A percentile compares a stretch with the other conserved stretches of the same genome.
Conservation (phyloP, 2,329 filamentous ascomycete species). For the Allantophomopsis lycopodina region DNA sequence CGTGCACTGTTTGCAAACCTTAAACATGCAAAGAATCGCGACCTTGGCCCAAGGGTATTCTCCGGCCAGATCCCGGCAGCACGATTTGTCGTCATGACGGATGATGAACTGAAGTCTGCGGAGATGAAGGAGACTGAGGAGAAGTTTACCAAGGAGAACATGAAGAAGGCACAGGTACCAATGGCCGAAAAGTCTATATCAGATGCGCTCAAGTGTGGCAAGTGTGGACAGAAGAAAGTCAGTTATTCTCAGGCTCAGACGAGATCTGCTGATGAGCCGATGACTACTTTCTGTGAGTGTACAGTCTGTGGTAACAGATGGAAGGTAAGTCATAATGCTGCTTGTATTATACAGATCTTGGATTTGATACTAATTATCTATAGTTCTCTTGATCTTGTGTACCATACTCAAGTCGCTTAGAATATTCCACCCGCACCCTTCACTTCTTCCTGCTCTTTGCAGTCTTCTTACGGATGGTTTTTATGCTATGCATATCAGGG, state of each 20-base stretch:
- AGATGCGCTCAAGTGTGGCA: slow-evolving; percentile 75
- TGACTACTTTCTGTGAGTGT: slow-evolving; percentile 65
- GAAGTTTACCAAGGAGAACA: slow-evolving; percentile 77
- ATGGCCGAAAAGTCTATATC: slow-evolving; percentile 85
- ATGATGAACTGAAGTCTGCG: slow-evolving; percentile 81
- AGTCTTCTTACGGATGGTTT: slow-evolving; percentile 16
- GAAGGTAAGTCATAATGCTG: slow-evolving; percentile 39
- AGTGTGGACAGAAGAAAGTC: slow-evolving; percentile 88
- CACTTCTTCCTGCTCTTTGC: slow-evolving; percentile 6
- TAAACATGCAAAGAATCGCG: slow-evolving; percentile 78
- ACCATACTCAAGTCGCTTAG: background rate
- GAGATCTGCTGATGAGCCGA: slow-evolving; percentile 85
- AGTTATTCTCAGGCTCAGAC: slow-evolving; percentile 96
- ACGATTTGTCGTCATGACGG: slow-evolving; percentile 72
- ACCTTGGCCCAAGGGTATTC: slow-evolving; percentile 64
- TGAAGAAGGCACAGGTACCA: slow-evolving; percentile 93
- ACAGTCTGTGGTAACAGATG: slow-evolving; percentile 56
- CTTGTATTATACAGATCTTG: too few species aligned
- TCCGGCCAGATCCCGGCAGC: slow-evolving; percentile 57
- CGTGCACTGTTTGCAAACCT: slow-evolving; percentile 89
- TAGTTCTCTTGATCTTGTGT: slow-evolving; percentile 17
- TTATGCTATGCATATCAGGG: slow-evolving; percentile 7
- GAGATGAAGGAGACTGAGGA: slow-evolving; percentile 66
- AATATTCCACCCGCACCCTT: slow-evolving; percentile 2
- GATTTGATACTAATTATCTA: too few species aligned